Evolutionary conservation across 495 filamentous ascomycete genomes (phyloP), one percentile per base, ranked within the genome.

Genomic region (Extremus antarcticus): DNA sequence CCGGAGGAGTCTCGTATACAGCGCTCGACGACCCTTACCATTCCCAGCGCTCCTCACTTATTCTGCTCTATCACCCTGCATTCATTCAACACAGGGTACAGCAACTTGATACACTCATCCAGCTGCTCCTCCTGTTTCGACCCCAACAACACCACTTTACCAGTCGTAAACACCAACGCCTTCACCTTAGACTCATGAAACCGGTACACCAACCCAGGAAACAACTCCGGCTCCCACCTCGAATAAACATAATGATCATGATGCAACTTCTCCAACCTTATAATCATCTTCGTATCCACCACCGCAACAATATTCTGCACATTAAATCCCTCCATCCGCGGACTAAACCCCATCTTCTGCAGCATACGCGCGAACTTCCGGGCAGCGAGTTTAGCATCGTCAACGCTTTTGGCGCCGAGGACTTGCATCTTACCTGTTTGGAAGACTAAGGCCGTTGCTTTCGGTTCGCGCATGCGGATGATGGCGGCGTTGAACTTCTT

Each of bases 151-250:
- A 95, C 89, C 54, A 95, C 92, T 78, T 94, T 95, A 55, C 89
- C 89, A 64, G 84, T 89, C 66, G 94, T 89, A 74, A 95, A 95
- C 63, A 95, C 94, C 71, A 95, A 69, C 21, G 94, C 82, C 23
- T 94, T 89, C 58, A 95, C 94, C 82, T 94, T 95, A 32, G 89
- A 89, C 76, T 92, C 90, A 76, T 94, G 91, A 88, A 94, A 94
- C 69, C 88, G 85, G 68, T 94, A 95, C 73, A 95, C 94, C 50
- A 95, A 78, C 77, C 89, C 89, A 59, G 89, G 89, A 80, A 95
- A 95, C 72, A 95, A 67, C 70, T 95, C 89, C 61, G 89, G 89
- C 71, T 95, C 89, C 68, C 94, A 95, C 49, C 87, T 91, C 75
- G 86, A 90, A 80, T 91, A 94, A 70, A 90, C 87, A 74, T 92